Percentiles rank a stretch among this genome's conserved stretches.
Conservation (phyloP, 1,284 basidiomycete genomes). For the Hemileia vastatrix region DNA sequence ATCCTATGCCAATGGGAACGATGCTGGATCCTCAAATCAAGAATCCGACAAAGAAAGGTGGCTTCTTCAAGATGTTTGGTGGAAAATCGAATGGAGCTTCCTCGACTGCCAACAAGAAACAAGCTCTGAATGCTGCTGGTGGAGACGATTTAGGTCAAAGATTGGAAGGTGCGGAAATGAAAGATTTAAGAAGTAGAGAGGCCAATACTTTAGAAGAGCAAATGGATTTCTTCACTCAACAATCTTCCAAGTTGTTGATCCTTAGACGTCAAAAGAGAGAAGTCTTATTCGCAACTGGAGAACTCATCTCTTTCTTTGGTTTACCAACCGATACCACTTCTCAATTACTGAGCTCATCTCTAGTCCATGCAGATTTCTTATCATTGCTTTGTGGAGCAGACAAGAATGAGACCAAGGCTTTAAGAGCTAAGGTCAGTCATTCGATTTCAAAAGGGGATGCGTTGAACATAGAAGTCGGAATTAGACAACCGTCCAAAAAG, state of each 20-base stretch:
- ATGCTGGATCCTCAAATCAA: background rate
- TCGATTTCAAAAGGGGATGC: too few species aligned
- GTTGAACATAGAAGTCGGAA: too few species aligned
- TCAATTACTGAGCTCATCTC: constrained; percentile 20
- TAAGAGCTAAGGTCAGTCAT: too few species aligned
- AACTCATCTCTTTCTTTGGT: constrained; percentile 1
- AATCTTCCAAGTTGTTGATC: constrained; percentile 24
- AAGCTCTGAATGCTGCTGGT: background rate
- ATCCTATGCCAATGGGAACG: background rate
- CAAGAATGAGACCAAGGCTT: too few species aligned
- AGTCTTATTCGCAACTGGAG: constrained; percentile 22
- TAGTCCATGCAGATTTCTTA: constrained; percentile 24
- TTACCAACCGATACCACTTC: constrained; percentile 11
- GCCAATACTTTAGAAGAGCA: constrained; percentile 23
- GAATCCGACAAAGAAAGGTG: background rate
- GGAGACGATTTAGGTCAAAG: background rate
- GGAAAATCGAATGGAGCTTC: background rate
- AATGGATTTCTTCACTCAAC: constrained; percentile 22
- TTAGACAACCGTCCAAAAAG: too few species aligned
- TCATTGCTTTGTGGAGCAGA: too few species aligned
- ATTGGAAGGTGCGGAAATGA: background rate
- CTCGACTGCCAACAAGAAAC: constrained; percentile 1
- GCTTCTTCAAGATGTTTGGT: background rate
- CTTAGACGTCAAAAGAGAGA: constrained; percentile 25
- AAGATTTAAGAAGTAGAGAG: background rate